Conservation (phyloP, 2,329 filamentous ascomycete genomes). For the Diaporthe eres region DNA sequence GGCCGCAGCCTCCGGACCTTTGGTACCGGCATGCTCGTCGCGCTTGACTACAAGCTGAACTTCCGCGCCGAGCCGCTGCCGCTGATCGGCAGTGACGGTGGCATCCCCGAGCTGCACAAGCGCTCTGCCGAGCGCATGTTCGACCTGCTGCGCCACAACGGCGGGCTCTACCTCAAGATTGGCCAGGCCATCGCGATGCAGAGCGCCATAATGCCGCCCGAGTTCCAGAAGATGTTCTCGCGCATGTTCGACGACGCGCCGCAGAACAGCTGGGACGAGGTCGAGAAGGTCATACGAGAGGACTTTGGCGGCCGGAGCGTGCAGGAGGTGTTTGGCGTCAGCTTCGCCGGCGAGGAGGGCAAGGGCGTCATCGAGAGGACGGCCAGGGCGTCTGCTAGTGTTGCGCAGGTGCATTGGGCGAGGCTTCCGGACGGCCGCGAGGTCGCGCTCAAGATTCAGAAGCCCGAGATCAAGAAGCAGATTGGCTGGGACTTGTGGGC, state of each 20-base stretch:
- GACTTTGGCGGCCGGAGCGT: constrained; percentile 88
- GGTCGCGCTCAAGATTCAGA: constrained; percentile 97
- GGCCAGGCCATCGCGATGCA: constrained; percentile 99
- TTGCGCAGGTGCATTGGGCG: constrained; percentile 98
- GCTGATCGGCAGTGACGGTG: constrained; percentile 60
- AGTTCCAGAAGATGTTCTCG: constrained; percentile 96
- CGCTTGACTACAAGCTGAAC: constrained; percentile 96
- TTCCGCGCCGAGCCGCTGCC: constrained; percentile 84
- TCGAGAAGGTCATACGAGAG: constrained; percentile 86
- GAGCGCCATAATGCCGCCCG: constrained; percentile 90
- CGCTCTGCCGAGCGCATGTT: constrained; percentile 89
- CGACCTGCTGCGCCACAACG: constrained; percentile 85
- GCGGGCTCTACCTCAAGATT: constrained; percentile 96
- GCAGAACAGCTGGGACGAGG: constrained; percentile 89
- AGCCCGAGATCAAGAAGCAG: constrained; percentile 91
- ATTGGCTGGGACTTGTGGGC: constrained; percentile 96
- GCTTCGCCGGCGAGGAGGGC: constrained; percentile 80
- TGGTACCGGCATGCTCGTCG: constrained; percentile 81
- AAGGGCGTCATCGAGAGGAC: constrained; percentile 73
- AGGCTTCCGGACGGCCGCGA: constrained; percentile 87
- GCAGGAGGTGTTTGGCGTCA: constrained; percentile 94
- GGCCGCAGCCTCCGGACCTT: constrained; percentile 87
- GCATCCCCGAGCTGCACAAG: constrained; percentile 83
- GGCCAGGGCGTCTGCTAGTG: constrained; percentile 84
- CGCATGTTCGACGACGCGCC: constrained; percentile 98